A percentile compares a stretch with the other conserved stretches of the same genome.
Conservation (phyloP, 2,329 filamentous ascomycete genomes). For the Aulographum hederae region DNA sequence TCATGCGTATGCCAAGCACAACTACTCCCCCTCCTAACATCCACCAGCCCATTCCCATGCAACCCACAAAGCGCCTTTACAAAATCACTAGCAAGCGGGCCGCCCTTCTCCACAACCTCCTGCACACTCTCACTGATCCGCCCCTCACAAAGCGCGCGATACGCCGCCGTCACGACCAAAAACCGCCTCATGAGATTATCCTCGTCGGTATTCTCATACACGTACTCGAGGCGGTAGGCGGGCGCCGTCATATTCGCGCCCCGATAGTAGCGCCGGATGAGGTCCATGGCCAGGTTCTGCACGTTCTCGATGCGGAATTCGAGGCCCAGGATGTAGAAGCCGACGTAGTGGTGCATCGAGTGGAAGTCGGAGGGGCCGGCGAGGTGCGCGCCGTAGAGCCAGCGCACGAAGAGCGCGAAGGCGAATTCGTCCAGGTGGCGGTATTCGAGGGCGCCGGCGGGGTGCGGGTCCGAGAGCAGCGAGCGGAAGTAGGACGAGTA, state of each 20-base stretch:
- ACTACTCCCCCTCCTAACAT: conserved; percentile 12
- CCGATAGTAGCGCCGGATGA: conserved; percentile 14
- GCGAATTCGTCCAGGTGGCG: conserved; percentile 12
- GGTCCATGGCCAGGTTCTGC: conserved; percentile 15
- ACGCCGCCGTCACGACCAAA: conserved; percentile 14
- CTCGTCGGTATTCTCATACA: conserved; percentile 12
- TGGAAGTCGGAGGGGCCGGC: conserved; percentile 16
- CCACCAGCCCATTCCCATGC: conserved; percentile 10
- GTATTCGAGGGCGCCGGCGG: conserved; percentile 7
- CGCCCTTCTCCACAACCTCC: conserved; percentile 9
- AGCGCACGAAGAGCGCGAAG: conserved; percentile 13
- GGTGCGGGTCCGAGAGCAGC: conserved; percentile 4
- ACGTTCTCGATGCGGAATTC: conserved; percentile 12
- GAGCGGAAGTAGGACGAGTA: conserved; percentile 12
- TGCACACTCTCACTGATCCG: conserved; percentile 11
- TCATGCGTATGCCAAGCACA: conserved; percentile 14
- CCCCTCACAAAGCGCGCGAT: conserved; percentile 10
- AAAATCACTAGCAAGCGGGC: conserved; percentile 13
- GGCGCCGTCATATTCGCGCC: conserved; percentile 14
- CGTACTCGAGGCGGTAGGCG: conserved; percentile 17
- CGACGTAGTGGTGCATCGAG: conserved; percentile 14
- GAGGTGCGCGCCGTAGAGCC: conserved; percentile 12
- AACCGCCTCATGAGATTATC: conserved; percentile 14
- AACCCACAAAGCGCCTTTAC: conserved; percentile 10
- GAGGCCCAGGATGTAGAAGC: conserved; percentile 13